Evolutionary conservation across 208 protist species (phyloP).

Genomic region (Crithidia bombi): DNA sequence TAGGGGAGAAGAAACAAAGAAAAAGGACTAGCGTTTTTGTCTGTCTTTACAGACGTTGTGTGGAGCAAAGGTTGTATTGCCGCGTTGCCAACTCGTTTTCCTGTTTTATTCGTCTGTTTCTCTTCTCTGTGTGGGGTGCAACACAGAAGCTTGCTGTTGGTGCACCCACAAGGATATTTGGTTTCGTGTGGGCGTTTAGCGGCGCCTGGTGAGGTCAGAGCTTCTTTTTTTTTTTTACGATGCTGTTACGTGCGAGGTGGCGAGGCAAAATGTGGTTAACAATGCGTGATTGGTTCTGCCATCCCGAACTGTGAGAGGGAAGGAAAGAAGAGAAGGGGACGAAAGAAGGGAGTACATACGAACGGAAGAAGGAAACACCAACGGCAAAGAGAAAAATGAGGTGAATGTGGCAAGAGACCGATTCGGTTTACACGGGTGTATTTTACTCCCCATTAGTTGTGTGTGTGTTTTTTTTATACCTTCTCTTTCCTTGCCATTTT

Average conservation of each 20-base stretch:
- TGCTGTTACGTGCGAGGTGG: neutral
- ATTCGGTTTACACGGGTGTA: neutral
- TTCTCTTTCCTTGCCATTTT: neutral
- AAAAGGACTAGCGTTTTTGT: too few species aligned
- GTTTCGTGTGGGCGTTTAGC: neutral
- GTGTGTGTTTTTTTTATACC: neutral
- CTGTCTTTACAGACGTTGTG: too few species aligned
- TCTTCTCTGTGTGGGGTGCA: neutral
- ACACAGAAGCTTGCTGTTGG: neutral
- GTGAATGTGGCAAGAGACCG: neutral
- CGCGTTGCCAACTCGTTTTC: too few species aligned
- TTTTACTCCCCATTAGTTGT: constrained; percentile 9
- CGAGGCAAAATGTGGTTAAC: neutral
- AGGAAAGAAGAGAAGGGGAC: too few species aligned
- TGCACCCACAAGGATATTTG: too few species aligned
- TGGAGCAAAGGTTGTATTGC: too few species aligned
- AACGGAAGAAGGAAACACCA: neutral
- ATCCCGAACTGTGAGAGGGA: too few species aligned
- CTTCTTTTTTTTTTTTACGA: neutral
- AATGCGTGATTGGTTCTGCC: too few species aligned
- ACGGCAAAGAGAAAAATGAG: neutral
- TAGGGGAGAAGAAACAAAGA: too few species aligned
- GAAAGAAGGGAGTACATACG: neutral
- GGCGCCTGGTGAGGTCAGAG: neutral
- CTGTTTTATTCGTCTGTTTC: constrained; percentile 4